Percentiles rank a stretch among this genome's conserved stretches.
phyloP scores from a whole-genome alignment of 1,284 basidiomycete species.

The Tilletia horrida region DNA sequence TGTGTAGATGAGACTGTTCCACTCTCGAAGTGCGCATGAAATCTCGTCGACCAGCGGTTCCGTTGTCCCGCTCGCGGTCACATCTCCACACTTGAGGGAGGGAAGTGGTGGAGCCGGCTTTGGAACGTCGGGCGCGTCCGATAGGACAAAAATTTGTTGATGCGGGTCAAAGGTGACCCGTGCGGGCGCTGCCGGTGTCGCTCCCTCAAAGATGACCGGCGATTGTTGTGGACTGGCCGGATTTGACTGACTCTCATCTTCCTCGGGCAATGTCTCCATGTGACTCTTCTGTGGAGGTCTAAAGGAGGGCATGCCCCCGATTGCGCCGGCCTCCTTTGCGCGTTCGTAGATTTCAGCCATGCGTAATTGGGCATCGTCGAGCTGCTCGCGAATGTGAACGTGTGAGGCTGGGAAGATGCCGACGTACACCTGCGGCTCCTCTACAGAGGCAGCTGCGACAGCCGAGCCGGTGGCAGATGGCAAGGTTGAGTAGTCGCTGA shows the following conservation, averaged over 20 bases:
- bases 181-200: background rate
- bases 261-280: slow-evolving; percentile 38
- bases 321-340: slow-evolving; percentile 39
- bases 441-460: slow-evolving; percentile 30
- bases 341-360: slow-evolving; percentile 65
- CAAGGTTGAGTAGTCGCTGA: slow-evolving; percentile 40
- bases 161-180: slow-evolving; percentile 8
- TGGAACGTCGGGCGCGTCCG: slow-evolving; percentile 21
- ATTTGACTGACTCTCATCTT: slow-evolving; percentile 28
- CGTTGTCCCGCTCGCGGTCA: slow-evolving; percentile 34
- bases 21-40: slow-evolving; percentile 89
- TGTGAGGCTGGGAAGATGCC: slow-evolving; percentile 93
- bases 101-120: slow-evolving; percentile 80
- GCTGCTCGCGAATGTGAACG: slow-evolving; percentile 80
- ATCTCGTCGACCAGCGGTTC: slow-evolving; percentile 97
- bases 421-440: slow-evolving; percentile 76
- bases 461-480: slow-evolving; percentile 25
- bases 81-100: slow-evolving; percentile 66
- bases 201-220: slow-evolving; percentile 24
- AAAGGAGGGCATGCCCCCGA: slow-evolving; percentile 28
- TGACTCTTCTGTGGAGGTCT: slow-evolving; percentile 28
- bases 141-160: slow-evolving; percentile 2
- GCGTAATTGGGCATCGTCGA: slow-evolving; percentile 81
- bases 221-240: slow-evolving; percentile 28
- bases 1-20: slow-evolving; percentile 85